These are phyloP conservation scores for Crithidia bombi DNA, from an alignment of 208 protist species.

Conservation along the genomic window DNA sequence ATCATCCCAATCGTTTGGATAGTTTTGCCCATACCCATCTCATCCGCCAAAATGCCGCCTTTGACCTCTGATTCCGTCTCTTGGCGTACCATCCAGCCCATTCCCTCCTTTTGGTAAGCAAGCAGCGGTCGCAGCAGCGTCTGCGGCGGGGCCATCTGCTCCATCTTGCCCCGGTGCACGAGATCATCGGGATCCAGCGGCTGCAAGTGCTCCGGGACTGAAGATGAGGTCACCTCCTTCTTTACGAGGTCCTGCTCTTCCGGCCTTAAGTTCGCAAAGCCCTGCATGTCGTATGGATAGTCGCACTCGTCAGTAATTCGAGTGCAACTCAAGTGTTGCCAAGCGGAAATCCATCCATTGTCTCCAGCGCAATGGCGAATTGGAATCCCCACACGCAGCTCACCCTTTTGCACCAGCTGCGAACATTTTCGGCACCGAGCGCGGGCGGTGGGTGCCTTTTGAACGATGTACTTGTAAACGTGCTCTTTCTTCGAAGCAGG, in stretches of 20 bases:
- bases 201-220: constrained; percentile 69
- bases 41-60: constrained; percentile 97
- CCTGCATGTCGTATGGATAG: constrained; percentile 43
- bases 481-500: constrained; percentile 48
- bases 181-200: constrained; percentile 87
- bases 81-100: constrained; percentile 87
- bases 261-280: constrained; percentile 48
- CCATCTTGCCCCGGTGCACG: constrained; percentile 60
- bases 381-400: constrained; percentile 81
- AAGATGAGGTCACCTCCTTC: constrained; percentile 50
- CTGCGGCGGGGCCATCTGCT: constrained; percentile 46
- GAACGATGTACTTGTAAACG: constrained; percentile 65
- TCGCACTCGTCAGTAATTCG: constrained; percentile 44
- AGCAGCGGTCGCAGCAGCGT: constrained; percentile 74
- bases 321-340: constrained; percentile 86
- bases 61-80: constrained; percentile 63
- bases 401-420: constrained; percentile 77
- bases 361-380: constrained; percentile 83
- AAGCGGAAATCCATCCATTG: constrained; percentile 89
- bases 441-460: constrained; percentile 66
- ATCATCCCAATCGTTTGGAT: constrained; percentile 95
- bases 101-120: constrained; percentile 86
- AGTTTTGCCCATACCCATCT: constrained; percentile 98
- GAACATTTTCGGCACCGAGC: constrained; percentile 89
- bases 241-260: constrained; percentile 69